Base-by-base conservation (phyloP, 2,329 filamentous ascomycete species). In the Cordyceps sp. region DNA sequence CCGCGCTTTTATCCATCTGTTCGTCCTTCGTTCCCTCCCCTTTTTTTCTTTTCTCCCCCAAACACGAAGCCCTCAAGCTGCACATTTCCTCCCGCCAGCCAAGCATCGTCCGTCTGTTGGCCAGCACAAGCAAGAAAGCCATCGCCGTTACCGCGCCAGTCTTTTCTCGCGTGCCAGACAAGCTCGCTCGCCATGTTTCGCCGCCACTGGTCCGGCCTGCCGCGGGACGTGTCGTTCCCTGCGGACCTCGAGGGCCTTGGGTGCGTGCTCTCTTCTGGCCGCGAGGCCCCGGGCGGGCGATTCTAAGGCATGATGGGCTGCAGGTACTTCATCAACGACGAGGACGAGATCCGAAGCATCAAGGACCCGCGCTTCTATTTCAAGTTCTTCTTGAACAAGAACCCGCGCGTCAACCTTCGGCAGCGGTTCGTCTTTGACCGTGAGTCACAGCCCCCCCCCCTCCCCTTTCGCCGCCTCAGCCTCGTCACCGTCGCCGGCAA, bases 371-470 rank as follows among this genome's bases (percentile, higher is more conserved):
- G 77, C 19, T 61, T 67, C 40, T 77, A 75, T 47, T 93, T 83
- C 60, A 69, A 81, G 42, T 93, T 68, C 62, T 77, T 73, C 49
- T 53, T 80, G 33, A 78, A 69, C 48, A 74, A 71, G 42, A 85
- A 84, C 51, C 61, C 69, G n/a, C 74, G 84, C 24, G 66, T 78
- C 55, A 93, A 93, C 50, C 67, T 78, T 26, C 62, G 78, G 15
- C 82, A 84, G 44, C 68, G 77, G 14, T 79, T 79, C 40, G 64
- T 74, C 25, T 73, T 93, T 54, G 78, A 92, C 44, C 56, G 83
- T 82, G 19, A 28, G n/a, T n/a, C n/a, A n/a, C n/a, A n/a, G n/a
- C n/a, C n/a, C n/a, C n/a, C n/a, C n/a, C n/a, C n/a, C n/a, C n/a
- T n/a, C n/a, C n/a, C n/a, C n/a, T n/a, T n/a, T n/a, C n/a, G n/a